Conservation (phyloP, 2,329 filamentous ascomycete genomes). For the Calycina herbarum region DNA sequence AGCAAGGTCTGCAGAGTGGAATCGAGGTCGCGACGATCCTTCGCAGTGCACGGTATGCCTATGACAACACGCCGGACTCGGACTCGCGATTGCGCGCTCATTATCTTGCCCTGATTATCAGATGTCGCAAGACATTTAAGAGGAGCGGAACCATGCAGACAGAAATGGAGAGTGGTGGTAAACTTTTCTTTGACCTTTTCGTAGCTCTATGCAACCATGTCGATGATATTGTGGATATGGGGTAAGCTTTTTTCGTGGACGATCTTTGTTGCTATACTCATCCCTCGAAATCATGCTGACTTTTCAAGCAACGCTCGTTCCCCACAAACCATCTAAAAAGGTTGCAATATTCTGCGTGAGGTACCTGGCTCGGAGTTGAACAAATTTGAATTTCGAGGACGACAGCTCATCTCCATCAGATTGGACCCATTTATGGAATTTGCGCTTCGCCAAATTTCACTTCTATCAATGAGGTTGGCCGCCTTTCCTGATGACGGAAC, state of each 20-base stretch:
- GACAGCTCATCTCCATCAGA: constrained; percentile 41
- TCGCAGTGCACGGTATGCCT: constrained; percentile 83
- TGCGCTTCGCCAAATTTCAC: constrained; percentile 36
- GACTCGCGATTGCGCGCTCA: constrained; percentile 91
- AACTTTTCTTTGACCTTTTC: constrained; percentile 90
- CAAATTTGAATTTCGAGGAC: constrained; percentile 37
- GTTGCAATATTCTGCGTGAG: constrained; percentile 33
- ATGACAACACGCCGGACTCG: constrained; percentile 82
- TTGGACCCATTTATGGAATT: constrained; percentile 39
- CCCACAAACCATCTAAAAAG: constrained; percentile 52
- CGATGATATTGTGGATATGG: constrained; percentile 61
- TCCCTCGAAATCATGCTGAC: constrained; percentile 5
- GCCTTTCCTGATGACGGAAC: constrained; percentile 43
- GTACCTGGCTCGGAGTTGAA: constrained; percentile 36
- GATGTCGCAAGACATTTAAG: constrained; percentile 85
- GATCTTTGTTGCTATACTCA: neutral
- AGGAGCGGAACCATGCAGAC: constrained; percentile 92
- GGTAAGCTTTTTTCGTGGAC: constrained; percentile 45
- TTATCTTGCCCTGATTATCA: constrained; percentile 89
- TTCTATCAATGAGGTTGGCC: constrained; percentile 48
- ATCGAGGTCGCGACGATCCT: constrained; percentile 90
- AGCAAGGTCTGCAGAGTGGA: constrained; percentile 89
- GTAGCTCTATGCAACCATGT: constrained; percentile 92
- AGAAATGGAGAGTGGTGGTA: constrained; percentile 87
- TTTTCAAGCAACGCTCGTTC: constrained; percentile 49